Percentiles rank a stretch among this genome's conserved stretches.
Conservation (phyloP, 352 stramenopile species). For the Globisporangium paroecandrum region DNA sequence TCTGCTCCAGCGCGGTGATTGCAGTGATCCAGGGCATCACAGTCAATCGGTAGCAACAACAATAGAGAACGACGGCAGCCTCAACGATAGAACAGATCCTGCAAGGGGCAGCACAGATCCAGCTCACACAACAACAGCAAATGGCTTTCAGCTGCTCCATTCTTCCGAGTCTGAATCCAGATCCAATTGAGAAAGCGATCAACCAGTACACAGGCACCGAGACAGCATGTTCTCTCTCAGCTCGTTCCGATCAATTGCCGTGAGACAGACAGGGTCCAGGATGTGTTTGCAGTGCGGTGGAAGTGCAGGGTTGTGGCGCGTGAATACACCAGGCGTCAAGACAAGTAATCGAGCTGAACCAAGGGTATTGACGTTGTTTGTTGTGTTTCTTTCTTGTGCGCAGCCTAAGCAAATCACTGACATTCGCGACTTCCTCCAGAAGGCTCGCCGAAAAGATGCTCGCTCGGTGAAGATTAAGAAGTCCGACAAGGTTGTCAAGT, state of each 20-base stretch:
- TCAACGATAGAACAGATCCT: background rate
- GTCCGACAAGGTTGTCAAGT: conserved; percentile 96
- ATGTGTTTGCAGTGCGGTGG: background rate
- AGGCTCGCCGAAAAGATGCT: conserved; percentile 96
- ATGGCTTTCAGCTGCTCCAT: background rate
- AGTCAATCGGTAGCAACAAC: background rate
- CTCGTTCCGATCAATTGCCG: background rate
- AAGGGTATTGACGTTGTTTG: background rate
- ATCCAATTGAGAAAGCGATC: background rate
- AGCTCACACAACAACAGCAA: background rate
- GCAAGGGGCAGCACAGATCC: background rate
- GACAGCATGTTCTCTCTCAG: background rate
- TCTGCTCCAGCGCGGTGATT: background rate
- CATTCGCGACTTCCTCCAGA: conserved; percentile 99
- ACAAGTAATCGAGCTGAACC: background rate
- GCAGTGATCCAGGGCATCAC: background rate
- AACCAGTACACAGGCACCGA: background rate
- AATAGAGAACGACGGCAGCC: background rate
- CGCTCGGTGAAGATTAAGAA: conserved; percentile 99
- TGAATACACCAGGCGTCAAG: background rate
- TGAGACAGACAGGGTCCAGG: conserved; percentile 1
- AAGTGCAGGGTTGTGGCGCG: background rate
- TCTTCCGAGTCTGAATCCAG: background rate
- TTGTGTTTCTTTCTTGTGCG: conserved; percentile 11
- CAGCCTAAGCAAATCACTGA: conserved; percentile 99